These are phyloP conservation scores for Coniferiporia weirii DNA, from an alignment of 1,284 basidiomycete species.

Conservation along the genomic window DNA sequence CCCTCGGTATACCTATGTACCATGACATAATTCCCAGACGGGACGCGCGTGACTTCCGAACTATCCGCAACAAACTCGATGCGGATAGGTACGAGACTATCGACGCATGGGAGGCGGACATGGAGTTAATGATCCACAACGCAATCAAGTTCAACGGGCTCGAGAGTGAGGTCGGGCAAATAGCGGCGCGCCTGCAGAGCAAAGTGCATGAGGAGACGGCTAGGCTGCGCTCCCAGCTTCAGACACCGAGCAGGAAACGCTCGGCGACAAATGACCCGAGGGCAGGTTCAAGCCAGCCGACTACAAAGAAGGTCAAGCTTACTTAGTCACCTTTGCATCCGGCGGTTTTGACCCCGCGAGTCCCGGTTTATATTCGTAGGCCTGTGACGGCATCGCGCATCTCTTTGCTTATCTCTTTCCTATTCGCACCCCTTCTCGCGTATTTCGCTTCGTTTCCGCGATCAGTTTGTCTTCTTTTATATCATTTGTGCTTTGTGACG, in stretches of 20 bases:
- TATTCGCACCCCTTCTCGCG: not conserved
- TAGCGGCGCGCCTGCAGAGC: slow-evolving; percentile 32
- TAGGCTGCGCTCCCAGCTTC: not conserved
- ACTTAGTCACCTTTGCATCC: not conserved
- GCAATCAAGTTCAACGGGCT: slow-evolving; percentile 82
- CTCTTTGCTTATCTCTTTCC: not conserved
- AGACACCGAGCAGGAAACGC: slow-evolving; percentile 14
- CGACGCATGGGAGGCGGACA: slow-evolving; percentile 75
- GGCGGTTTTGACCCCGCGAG: not conserved
- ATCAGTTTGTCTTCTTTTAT: not conserved
- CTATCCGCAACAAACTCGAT: slow-evolving; percentile 82
- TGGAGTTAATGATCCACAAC: slow-evolving; percentile 82
- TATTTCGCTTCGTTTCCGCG: not conserved
- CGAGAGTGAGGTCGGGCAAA: slow-evolving; percentile 68
- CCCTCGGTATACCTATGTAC: slow-evolving; percentile 77
- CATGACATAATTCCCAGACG: slow-evolving; percentile 77
- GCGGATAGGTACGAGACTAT: slow-evolving; percentile 75
- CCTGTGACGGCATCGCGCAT: not conserved
- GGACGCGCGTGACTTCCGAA: slow-evolving; percentile 82
- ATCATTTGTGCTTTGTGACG: not conserved
- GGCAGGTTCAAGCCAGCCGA: slow-evolving; percentile 4
- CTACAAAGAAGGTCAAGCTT: slow-evolving; percentile 14
- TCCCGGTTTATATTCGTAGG: not conserved
- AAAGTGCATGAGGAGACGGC: slow-evolving; percentile 12
- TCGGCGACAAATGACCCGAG: slow-evolving; percentile 4